Percentiles rank a stretch among this genome's conserved stretches.
These are phyloP conservation scores for Venturia effusa DNA, from an alignment of 2,329 filamentous ascomycete species.

Conservation along the genomic window DNA sequence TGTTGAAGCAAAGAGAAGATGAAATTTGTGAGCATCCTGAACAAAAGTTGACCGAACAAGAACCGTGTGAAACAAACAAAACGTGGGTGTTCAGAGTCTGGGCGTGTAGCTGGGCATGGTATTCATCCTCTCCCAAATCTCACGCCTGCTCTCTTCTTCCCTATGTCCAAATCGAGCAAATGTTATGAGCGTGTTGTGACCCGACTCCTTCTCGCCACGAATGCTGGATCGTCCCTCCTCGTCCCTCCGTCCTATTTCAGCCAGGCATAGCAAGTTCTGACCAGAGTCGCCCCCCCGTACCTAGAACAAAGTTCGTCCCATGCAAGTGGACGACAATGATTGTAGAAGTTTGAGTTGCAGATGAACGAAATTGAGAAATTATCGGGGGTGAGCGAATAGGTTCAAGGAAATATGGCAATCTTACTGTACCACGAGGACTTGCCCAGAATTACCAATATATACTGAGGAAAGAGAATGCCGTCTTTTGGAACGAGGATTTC, in stretches of 20 bases:
- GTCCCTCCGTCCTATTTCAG: not conserved
- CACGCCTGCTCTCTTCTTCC: not conserved
- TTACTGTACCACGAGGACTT: not conserved
- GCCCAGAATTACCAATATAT: conserved; percentile 2
- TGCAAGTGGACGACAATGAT: not conserved
- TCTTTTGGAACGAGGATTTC: not conserved
- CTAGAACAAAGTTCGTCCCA: not conserved
- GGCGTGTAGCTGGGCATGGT: not conserved
- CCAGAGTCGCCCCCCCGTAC: not conserved
- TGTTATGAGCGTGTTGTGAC: not conserved
- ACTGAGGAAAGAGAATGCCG: not conserved
- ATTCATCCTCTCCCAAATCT: not conserved
- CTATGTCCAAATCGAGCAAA: not conserved
- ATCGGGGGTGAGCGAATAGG: not conserved
- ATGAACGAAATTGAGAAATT: not conserved
- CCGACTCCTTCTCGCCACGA: not conserved
- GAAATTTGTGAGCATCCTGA: not conserved
- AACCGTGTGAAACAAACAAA: not conserved
- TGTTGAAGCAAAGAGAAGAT: not conserved
- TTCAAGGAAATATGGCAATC: not conserved
- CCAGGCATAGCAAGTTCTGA: not conserved
- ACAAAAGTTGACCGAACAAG: not conserved
- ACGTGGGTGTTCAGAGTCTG: not conserved
- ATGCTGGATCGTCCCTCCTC: not conserved
- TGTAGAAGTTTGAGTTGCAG: not conserved